Evolutionary conservation across 441 rosid genomes (phyloP).

Genomic region (Adansonia rubrostipa): DNA sequence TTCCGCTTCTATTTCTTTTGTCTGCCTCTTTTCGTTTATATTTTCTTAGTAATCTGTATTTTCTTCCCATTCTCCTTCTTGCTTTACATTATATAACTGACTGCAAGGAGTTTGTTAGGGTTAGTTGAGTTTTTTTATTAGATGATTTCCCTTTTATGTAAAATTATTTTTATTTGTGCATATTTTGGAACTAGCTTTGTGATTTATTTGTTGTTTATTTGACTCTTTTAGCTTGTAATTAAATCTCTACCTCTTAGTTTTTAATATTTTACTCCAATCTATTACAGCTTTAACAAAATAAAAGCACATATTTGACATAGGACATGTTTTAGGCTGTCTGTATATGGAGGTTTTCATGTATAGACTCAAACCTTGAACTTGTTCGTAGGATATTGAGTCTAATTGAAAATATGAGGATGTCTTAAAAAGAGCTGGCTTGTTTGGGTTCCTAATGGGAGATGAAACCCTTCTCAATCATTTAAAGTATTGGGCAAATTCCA

Average conservation of each 20-base stretch:
- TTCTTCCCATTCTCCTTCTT: not conserved
- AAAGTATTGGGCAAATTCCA: not conserved
- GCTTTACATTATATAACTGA: not conserved
- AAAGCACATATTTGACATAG: not conserved
- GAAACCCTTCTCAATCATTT: no score
- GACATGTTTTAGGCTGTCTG: not conserved
- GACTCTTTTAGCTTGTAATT: not conserved
- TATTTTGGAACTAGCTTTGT: no score
- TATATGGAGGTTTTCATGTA: not conserved
- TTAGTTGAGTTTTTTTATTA: not conserved
- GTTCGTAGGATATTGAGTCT: not conserved
- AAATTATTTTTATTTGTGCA: not conserved
- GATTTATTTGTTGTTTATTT: not conserved
- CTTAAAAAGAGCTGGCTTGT: not conserved
- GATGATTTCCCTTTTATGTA: not conserved
- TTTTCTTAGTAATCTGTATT: not conserved
- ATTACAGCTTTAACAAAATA: not conserved
- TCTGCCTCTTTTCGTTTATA: not conserved
- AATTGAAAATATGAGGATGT: slow-evolving; percentile 1
- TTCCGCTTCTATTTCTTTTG: not conserved
- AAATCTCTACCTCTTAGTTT: not conserved
- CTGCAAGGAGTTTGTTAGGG: not conserved
- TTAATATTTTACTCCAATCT: not conserved
- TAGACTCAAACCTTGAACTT: not conserved
- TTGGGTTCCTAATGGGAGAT: no score